Conservation (phyloP, 2,329 filamentous ascomycete genomes). For the Ascochyta rabiei region DNA sequence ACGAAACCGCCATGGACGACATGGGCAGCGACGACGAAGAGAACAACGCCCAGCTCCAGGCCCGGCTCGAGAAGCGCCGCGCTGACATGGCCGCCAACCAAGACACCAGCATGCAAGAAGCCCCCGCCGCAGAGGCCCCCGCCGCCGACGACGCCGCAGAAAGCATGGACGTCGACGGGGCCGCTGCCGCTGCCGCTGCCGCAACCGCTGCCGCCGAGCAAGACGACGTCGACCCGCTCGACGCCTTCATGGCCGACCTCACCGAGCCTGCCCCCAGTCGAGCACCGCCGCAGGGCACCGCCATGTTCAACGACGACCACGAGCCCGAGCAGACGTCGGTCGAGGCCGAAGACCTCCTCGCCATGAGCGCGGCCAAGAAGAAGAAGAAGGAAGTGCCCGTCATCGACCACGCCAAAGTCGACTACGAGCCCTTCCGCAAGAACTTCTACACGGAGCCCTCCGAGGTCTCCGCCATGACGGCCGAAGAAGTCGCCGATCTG, state of each 20-base stretch:
- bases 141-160: constrained; percentile 42
- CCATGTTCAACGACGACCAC: constrained; percentile 85
- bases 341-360: constrained; percentile 59
- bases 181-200: constrained; percentile 48
- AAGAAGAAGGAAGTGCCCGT: constrained; percentile 97
- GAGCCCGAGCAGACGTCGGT: constrained; percentile 70
- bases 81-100: constrained; percentile 59
- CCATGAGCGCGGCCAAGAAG: constrained; percentile 67
- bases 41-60: constrained; percentile 81
- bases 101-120: constrained; percentile 56
- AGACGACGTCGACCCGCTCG: constrained; percentile 83
- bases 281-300: constrained; percentile 72
- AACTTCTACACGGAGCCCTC: constrained; percentile 92
- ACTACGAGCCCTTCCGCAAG: constrained; percentile 86
- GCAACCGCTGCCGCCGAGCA: constrained; percentile 60
- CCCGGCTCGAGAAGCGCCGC: constrained; percentile 75
- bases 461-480: constrained; percentile 81
- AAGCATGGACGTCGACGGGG: constrained; percentile 63
- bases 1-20: constrained; percentile 76
- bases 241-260: constrained; percentile 91
- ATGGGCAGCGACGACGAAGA: constrained; percentile 86
- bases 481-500: constrained; percentile 81
- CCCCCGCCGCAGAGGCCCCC: constrained; percentile 43
- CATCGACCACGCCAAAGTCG: constrained; percentile 84
- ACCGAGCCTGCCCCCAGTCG: constrained; percentile 45